Evolutionary conservation across 1,284 basidiomycete species (phyloP).

Genomic region (Spongispora temasekensis): DNA sequence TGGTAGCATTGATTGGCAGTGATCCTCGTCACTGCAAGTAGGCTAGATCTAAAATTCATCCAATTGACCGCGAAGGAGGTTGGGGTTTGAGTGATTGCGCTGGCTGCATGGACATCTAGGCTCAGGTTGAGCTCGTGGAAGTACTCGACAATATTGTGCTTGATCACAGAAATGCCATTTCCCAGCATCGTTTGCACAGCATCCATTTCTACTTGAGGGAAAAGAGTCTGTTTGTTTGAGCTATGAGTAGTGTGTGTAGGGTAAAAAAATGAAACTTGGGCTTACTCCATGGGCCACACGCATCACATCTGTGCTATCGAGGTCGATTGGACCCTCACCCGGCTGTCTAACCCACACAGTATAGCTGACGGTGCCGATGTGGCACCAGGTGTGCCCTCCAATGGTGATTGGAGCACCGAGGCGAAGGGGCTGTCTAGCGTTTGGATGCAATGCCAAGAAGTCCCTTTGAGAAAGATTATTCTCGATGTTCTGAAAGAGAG

Average conservation of each 20-base stretch:
- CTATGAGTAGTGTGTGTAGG: too few relatives aligned
- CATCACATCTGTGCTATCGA: neutral
- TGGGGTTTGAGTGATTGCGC: too few relatives aligned
- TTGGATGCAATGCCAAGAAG: neutral
- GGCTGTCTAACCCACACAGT: neutral
- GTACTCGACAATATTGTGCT: too few relatives aligned
- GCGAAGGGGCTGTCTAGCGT: neutral
- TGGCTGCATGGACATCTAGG: too few relatives aligned
- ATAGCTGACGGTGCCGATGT: neutral
- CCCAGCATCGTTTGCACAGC: too few relatives aligned
- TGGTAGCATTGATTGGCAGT: neutral
- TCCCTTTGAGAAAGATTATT: neutral
- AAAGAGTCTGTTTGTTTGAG: too few relatives aligned
- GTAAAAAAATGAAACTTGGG: too few relatives aligned
- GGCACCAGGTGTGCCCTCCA: neutral
- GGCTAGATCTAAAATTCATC: neutral
- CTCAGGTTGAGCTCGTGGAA: too few relatives aligned
- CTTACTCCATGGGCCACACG: neutral
- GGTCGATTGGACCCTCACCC: neutral
- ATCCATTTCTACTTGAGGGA: too few relatives aligned
- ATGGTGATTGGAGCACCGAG: neutral
- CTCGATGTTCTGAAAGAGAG: neutral
- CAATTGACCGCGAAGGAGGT: neutral
- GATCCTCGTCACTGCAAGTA: neutral
- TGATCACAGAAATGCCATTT: too few relatives aligned